Evolutionary conservation across 805 yeast species (phyloP), one percentile per base, ranked within the genome.

Genomic region (Schwanniomyces vanrijiae): DNA sequence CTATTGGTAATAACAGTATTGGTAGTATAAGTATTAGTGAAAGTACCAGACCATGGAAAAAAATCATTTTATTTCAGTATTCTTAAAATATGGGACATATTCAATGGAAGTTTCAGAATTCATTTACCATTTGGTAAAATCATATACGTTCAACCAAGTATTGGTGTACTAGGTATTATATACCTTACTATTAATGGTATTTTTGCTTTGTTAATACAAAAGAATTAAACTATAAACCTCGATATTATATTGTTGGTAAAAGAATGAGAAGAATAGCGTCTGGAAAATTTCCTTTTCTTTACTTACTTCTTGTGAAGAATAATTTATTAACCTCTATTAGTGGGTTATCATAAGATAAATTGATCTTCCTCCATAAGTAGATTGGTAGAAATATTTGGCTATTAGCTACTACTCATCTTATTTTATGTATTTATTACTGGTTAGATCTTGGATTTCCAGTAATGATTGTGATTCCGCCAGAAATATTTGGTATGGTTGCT

Each of bases 401-500:
- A 8, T 53, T 69, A 60, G 58, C 68, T 11, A 60, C 66, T 2
- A 50, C 66, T 6, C 82, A 77, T 53, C 50, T 69, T 42, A 54
- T 52, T n/a, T 44, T 73, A 18, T 50, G 67, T 2, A 49, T 61
- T 14, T 48, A 54, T n/a, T 75, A 76, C 53, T 77, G 81, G 81
- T 48, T 73, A n/a, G 58, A 54, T 5, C 40, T 74, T 43, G 62
- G 66, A 24, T 69, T 73, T 46, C 46, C 56, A 6, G 55, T 71
- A 7, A 73, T 74, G 79, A 46, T 76, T 8, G 39, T 55, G 16
- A 76, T 76, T 37, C 81, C 82, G 3, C 80, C 81, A 1, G 77
- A 72, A 48, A 71, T 72, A n/a, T 76, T 76, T 58, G 82, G 81
- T 7, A 65, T 71, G 57, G 75, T 77, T 39, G 72, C 80, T 2